Percentiles rank a stretch among this genome's conserved stretches.
Evolutionary conservation across 768 basidiomycete species (phyloP).

Genomic region (Candolleomyces eurysporus): DNA sequence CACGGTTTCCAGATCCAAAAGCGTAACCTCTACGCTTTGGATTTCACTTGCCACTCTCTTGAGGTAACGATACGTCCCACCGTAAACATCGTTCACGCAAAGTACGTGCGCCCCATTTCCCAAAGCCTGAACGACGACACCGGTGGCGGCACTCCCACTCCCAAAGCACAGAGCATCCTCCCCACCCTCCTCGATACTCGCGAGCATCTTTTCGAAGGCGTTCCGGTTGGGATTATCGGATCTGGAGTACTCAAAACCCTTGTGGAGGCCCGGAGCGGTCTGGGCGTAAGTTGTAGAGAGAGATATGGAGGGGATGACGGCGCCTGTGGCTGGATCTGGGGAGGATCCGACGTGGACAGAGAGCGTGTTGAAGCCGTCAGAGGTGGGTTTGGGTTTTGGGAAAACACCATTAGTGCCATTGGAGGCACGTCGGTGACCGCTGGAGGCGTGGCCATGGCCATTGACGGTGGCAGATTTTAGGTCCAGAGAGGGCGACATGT

Average conservation of each 20-base stretch:
- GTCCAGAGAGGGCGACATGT: too few species aligned
- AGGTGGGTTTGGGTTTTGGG: too few species aligned
- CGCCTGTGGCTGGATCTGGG: conserved; percentile 67
- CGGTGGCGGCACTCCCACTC: conserved; percentile 84
- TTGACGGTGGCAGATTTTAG: too few species aligned
- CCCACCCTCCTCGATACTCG: conserved; percentile 76
- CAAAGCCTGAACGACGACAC: conserved; percentile 74
- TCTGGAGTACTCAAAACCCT: conserved; percentile 92
- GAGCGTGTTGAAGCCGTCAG: too few species aligned
- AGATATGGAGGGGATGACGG: conserved; percentile 84
- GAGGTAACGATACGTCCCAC: conserved; percentile 89
- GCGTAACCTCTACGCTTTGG: conserved; percentile 71
- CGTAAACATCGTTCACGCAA: conserved; percentile 91
- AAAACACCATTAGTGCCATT: too few species aligned
- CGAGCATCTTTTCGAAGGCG: conserved; percentile 74
- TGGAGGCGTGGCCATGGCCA: too few species aligned
- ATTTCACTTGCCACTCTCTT: conserved; percentile 57
- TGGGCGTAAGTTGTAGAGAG: conserved; percentile 94
- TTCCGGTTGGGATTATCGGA: conserved; percentile 86
- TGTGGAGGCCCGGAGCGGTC: conserved; percentile 70
- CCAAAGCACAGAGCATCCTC: conserved; percentile 74
- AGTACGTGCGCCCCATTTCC: conserved; percentile 80
- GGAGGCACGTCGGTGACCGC: too few species aligned
- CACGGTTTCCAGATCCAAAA: conserved; percentile 74
- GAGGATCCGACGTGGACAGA: conserved; percentile 83